Percentiles rank a stretch among this genome's conserved stretches.
Evolutionary conservation across 139 green algal species (phyloP).

Genomic region (Picochlorum costavermella): DNA sequence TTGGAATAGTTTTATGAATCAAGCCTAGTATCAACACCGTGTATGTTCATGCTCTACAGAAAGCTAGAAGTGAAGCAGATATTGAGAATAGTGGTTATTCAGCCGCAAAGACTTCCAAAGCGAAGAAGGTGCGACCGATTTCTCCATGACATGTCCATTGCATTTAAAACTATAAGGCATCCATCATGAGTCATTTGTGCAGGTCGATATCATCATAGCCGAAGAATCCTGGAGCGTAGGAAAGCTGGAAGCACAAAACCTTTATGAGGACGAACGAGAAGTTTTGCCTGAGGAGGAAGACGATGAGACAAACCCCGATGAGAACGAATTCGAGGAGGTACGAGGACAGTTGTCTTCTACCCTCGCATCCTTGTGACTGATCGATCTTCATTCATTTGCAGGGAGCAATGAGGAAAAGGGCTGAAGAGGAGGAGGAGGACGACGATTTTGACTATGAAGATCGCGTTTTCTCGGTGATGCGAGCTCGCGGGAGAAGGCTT

Average conservation of each 20-base stretch:
- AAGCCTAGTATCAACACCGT: not conserved
- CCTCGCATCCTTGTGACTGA: not conserved
- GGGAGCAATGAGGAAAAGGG: not conserved
- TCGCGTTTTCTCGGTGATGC: not conserved
- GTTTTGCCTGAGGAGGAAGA: conserved; percentile 3
- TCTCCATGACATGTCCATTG: too few species aligned
- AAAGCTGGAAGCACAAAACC: not conserved
- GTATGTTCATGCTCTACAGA: not conserved
- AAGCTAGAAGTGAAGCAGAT: conserved; percentile 1
- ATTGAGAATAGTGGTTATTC: not conserved
- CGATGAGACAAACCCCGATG: not conserved
- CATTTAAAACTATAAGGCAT: too few species aligned
- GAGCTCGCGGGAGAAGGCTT: not conserved
- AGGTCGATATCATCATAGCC: conserved; percentile 6
- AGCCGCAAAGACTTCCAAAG: not conserved
- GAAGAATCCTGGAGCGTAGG: conserved; percentile 4
- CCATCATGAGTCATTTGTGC: too few species aligned
- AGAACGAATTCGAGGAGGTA: not conserved
- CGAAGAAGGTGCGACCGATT: not conserved
- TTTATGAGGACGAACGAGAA: conserved; percentile 4
- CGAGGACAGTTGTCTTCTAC: not conserved
- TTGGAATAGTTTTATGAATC: not conserved
- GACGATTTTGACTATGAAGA: conserved; percentile 6
- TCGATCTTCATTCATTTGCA: not conserved
- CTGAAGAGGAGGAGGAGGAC: conserved; percentile 5